A percentile compares a stretch with the other conserved stretches of the same genome.
phyloP scores from a whole-genome alignment of 371 early-diverging fungal genomes.

The Circinella minor region DNA sequence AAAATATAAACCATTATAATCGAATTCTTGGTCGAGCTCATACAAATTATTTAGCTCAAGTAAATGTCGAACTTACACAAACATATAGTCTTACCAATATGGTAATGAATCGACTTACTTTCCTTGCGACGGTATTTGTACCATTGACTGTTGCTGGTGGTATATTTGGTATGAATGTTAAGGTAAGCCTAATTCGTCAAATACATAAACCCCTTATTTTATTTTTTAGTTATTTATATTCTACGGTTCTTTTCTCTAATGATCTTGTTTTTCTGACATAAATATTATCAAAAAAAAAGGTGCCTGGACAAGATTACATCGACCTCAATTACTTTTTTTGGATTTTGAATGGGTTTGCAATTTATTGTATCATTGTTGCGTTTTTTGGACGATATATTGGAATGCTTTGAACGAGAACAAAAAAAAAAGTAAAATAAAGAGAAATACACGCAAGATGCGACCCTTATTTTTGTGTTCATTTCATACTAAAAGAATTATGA shows the following conservation, averaged over 20 bases:
- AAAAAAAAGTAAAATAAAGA: too few species aligned
- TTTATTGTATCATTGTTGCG: constrained; percentile 27
- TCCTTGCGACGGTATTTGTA: constrained; percentile 77
- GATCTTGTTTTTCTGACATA: neutral
- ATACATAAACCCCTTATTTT: too few species aligned
- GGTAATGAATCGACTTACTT: constrained; percentile 78
- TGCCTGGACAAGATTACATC: constrained; percentile 72
- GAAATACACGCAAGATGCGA: neutral
- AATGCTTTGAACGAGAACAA: constrained; percentile 3
- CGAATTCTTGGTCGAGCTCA: constrained; percentile 80
- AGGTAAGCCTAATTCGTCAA: constrained; percentile 12
- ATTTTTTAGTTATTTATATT: too few species aligned
- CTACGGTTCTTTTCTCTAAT: too few species aligned
- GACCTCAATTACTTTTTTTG: constrained; percentile 74
- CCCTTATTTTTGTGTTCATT: neutral
- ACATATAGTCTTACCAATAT: constrained; percentile 79
- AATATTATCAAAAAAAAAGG: constrained; percentile 25
- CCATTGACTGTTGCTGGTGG: constrained; percentile 88
- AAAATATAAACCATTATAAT: constrained; percentile 77
- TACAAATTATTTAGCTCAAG: constrained; percentile 84
- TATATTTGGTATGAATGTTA: constrained; percentile 66
- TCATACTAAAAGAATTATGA: neutral
- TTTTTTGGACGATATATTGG: constrained; percentile 32
- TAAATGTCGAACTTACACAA: constrained; percentile 79
- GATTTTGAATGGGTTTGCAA: constrained; percentile 65